Percentiles rank a stretch among this genome's conserved stretches.
phyloP scores from a whole-genome alignment of 768 basidiomycete genomes.

The Russula foetens region DNA sequence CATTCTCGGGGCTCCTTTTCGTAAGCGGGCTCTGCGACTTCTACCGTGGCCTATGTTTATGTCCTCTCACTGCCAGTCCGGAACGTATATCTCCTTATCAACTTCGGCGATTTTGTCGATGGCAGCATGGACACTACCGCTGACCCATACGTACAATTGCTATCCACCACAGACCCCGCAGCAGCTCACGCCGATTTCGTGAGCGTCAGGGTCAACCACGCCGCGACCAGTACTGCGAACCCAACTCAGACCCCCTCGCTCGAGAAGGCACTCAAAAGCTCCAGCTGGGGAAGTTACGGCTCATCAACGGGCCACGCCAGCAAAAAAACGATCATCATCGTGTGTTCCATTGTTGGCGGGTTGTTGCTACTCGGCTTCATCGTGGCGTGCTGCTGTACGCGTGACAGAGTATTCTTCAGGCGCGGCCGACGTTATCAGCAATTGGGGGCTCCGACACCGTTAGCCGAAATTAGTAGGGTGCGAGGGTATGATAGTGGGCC shows the following conservation, averaged over 20 bases:
- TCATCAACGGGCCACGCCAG: no score
- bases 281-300: no score
- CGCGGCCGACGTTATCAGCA: not conserved
- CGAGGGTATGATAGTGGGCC: not conserved
- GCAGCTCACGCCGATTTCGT: conserved; percentile 1
- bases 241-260: no score
- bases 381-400: not conserved
- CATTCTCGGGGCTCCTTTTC: conserved; percentile 32
- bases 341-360: not conserved
- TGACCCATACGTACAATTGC: conserved; percentile 52
- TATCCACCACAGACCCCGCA: conserved; percentile 39
- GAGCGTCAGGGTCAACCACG: conserved; percentile 39
- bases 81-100: conserved; percentile 32
- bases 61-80: conserved; percentile 24
- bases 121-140: conserved; percentile 31
- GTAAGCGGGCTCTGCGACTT: conserved; percentile 23
- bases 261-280: no score
- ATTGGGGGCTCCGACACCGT: not conserved
- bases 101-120: conserved; percentile 41
- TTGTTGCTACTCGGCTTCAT: not conserved
- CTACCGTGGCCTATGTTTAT: not conserved
- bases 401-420: not conserved
- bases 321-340: conserved; percentile 3
- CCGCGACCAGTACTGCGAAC: no score
- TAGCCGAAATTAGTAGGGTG: not conserved